These are phyloP conservation scores for Penicillium sp. DNA, from an alignment of 2,329 filamentous ascomycete genomes.

Conservation along the genomic window DNA sequence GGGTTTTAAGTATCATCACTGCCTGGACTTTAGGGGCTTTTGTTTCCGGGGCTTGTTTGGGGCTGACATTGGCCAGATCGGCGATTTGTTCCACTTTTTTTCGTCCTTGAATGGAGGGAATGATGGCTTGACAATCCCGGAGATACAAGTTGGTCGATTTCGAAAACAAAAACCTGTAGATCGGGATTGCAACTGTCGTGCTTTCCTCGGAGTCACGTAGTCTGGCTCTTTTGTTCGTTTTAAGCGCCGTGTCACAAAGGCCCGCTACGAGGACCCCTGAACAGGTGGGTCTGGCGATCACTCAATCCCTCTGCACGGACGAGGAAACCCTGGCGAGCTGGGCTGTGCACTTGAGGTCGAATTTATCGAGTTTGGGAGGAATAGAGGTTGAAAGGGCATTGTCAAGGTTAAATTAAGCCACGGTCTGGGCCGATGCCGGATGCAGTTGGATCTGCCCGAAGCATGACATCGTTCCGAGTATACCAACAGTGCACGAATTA, in stretches of 20 bases:
- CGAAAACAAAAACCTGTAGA: background rate
- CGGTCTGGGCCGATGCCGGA: background rate
- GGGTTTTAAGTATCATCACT: background rate
- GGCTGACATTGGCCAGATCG: slow-evolving; percentile 11
- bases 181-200: slow-evolving; percentile 4
- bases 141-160: slow-evolving; percentile 1
- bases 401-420: background rate
- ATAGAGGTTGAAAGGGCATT: background rate
- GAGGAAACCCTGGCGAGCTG: background rate
- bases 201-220: background rate
- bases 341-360: background rate
- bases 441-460: too few relatives aligned
- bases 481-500: background rate
- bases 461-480: background rate
- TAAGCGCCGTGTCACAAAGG: slow-evolving; percentile 4
- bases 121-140: slow-evolving; percentile 1
- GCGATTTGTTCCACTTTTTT: slow-evolving; percentile 6
- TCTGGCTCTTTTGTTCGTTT: background rate
- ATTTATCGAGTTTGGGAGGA: background rate
- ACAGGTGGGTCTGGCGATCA: slow-evolving; percentile 10
- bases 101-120: slow-evolving; percentile 9
- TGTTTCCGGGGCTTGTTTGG: slow-evolving; percentile 10
- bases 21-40: slow-evolving; percentile 7
- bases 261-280: slow-evolving; percentile 6
- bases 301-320: slow-evolving; percentile 32